Evolutionary conservation across 106 monocot genomes (phyloP), one percentile per base, ranked within the genome.

Genomic region (Alisma plantagoaquatica): DNA sequence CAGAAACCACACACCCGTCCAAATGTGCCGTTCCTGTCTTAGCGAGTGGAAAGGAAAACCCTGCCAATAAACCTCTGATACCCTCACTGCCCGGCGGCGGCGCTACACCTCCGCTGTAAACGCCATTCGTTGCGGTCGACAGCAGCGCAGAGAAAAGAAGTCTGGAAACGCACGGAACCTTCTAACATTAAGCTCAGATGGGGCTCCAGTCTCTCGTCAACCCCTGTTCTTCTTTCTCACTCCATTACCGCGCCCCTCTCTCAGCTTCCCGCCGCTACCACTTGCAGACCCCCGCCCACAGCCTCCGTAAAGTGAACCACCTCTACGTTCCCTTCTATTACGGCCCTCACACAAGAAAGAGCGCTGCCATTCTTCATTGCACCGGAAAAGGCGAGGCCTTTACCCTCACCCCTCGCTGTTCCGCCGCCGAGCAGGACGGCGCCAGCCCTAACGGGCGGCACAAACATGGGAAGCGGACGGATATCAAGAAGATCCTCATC

Each of bases 401-500:
- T 15, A n/a, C 48, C 23, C 32, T 23, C 35, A 12, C 42, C 35
- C 15, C 33, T 12, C 35, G 20, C 65, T 32, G 32, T 27, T 42
- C 53, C 53, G 26, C 51, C 26, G 19, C 25, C 43, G 44, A 59
- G 14, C 30, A 17, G 16, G 26, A 46, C 27, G 19, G n/a, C 25
- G 33, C 20, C 19, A 35, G 35, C 52, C 53, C 30, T 29, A 48
- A 33, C 27, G 5, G n/a, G 12, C 19, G 18, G 20, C 33, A 31
- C 21, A 31, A n/a, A 45, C 26, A 33, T 0, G 88, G 83, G 0
- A 88, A 81, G 78, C 75, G 89, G 27, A 85, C 89, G 19, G 96
- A 89, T 69, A 78, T 96, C 38, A 89, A 82, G 66, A 96, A 84
- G 71, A 96, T 96, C 61, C 50, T 96, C 67, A 79, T 96, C 60